Conservation (phyloP, 345 rosid genomes). For the Eucalyptus curtisii region DNA sequence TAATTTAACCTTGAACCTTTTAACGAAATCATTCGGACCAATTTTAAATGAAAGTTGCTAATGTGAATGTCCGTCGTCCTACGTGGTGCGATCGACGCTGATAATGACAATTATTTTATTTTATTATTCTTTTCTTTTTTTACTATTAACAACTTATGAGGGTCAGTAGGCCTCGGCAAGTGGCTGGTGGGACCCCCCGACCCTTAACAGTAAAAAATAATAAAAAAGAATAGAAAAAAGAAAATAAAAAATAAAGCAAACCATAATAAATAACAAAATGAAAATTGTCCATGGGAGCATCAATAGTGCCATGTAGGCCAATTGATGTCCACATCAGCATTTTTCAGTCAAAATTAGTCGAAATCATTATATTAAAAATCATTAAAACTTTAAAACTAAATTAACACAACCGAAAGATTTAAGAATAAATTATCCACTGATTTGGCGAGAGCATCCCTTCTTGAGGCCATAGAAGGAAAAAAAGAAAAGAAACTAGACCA, state of each 20-base stretch:
- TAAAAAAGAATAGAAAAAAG: too few relatives aligned
- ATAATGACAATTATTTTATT: not conserved
- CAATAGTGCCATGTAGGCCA: not conserved
- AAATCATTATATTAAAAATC: not conserved
- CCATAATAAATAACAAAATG: not conserved
- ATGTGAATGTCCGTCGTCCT: accelerated
- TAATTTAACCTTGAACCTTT: accelerated
- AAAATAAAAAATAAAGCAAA: too few relatives aligned
- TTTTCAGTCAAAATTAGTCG: not conserved
- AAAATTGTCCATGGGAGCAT: not conserved
- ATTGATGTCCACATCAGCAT: accelerated
- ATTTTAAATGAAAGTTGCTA: not conserved
- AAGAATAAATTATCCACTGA: not conserved
- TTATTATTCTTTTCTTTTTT: not conserved
- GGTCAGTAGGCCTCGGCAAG: accelerated
- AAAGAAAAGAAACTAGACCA: too few relatives aligned
- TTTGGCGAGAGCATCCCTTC: not conserved
- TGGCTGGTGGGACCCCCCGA: accelerated
- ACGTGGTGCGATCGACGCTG: accelerated
- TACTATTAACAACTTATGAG: accelerated
- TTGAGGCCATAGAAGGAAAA: not conserved
- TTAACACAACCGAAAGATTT: not conserved
- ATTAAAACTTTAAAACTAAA: too few relatives aligned
- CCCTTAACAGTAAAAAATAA: not conserved
- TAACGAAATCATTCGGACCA: accelerated